Base-by-base conservation (phyloP, 495 filamentous ascomycete genomes). In the Neurospora intermedia region DNA sequence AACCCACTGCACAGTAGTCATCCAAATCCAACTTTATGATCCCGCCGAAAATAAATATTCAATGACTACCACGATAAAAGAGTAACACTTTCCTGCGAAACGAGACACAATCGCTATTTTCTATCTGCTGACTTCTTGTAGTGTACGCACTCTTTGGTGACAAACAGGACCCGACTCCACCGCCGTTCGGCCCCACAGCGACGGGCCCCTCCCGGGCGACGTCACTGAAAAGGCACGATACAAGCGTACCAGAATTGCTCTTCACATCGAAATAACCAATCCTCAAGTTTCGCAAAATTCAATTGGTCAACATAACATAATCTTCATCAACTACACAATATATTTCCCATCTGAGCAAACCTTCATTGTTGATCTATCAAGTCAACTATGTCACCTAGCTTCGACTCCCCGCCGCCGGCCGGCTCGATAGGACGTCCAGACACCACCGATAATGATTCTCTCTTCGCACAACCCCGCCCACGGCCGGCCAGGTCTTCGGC, bases 401-500 rank as follows among this genome's bases (percentile, higher is more conserved):
- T 80, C 46, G 75, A 78, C 46, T 75, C 76, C 0, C 73, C 78
- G 4, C 74, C 76, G 1, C 40, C 75, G 75, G 10, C 3, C 74
- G 41, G 72, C 10, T 69, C 75, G 54, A 4, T 13, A 35, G 15
- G 6, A 35, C 54, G 4, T 62, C 13, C 15, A 66, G 13, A 66
- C 0, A 38, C 18, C 43, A n/a, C 6, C 3, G 27, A 38, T 27
- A 13, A 66, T 35, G 54, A 66, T 18, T 66, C 15, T 66, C 27
- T 66, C 1, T 76, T 78, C n/a, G 71, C 74, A 11, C 69, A 75
- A 27, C 84, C 84, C 1, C 78, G 77, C 20, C 83, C 83, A 7
- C 83, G 83, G 27, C 80, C 83, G 7, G 80, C 78, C 0, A 75
- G 73, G 31, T 81, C 82, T 4, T 76, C 79, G 1, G 77, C 80